Evolutionary conservation across 208 protist genomes (phyloP).

Genomic region (Crithidia sp.): DNA sequence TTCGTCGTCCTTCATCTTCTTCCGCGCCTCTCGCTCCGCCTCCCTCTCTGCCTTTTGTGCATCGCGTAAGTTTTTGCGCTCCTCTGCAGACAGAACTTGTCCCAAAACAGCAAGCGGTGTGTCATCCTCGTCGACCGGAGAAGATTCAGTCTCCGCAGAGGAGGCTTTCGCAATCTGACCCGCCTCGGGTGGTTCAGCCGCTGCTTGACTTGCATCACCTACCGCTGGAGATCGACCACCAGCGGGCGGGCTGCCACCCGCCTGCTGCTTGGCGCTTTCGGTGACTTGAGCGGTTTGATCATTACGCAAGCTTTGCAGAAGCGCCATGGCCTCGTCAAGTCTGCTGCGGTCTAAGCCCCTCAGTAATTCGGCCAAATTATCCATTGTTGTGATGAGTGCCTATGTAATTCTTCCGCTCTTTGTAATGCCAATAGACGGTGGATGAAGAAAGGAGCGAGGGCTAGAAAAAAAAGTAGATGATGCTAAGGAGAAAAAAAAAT

Average conservation of each 20-base stretch:
- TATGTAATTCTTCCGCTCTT: too few species aligned
- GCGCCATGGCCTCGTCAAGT: slow-evolving; percentile 35
- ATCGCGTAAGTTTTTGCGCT: slow-evolving; percentile 15
- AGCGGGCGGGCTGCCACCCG: neutral
- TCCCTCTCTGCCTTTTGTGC: slow-evolving; percentile 25
- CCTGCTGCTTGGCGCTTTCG: neutral
- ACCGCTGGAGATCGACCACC: neutral
- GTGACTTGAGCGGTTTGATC: neutral
- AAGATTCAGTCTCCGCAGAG: neutral
- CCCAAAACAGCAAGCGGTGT: slow-evolving; percentile 21
- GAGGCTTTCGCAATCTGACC: neutral
- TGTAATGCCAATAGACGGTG: too few species aligned
- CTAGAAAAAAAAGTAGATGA: too few species aligned
- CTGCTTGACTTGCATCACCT: neutral
- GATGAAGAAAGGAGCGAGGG: too few species aligned
- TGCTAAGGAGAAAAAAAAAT: neutral
- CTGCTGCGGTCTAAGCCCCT: slow-evolving; percentile 36
- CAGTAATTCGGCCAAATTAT: slow-evolving; percentile 29
- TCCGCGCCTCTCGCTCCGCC: slow-evolving; percentile 27
- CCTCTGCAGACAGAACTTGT: slow-evolving; percentile 18
- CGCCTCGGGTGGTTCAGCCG: neutral
- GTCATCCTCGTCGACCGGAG: slow-evolving; percentile 12
- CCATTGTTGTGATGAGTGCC: slow-evolving; percentile 22
- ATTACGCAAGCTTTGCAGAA: slow-evolving; percentile 31
- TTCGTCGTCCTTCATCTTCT: slow-evolving; percentile 27